phyloP scores from a whole-genome alignment of 129 eudicot genomes.

The Tagetes patula region DNA sequence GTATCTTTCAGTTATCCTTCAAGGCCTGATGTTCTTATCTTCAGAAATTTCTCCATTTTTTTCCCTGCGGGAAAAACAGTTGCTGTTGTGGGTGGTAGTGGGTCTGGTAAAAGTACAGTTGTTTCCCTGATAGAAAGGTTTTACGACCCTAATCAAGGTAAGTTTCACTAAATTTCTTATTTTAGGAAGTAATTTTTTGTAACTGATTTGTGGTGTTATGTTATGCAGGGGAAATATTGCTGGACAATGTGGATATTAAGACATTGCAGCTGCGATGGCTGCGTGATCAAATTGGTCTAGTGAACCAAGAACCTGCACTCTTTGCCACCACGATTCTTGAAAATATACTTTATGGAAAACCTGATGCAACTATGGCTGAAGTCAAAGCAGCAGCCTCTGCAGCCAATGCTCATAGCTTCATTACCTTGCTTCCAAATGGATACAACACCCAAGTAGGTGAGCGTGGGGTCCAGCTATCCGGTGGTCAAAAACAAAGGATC shows the following conservation, averaged over 20 bases:
- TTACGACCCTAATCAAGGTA: constrained; percentile 96
- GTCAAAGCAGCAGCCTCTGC: constrained; percentile 91
- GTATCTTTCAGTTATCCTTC: constrained; percentile 94
- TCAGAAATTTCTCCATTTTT: constrained; percentile 76
- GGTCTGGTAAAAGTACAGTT: constrained; percentile 97
- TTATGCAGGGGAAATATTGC: constrained; percentile 72
- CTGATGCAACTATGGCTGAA: constrained; percentile 75
- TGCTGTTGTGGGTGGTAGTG: constrained; percentile 99
- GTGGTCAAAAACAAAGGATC: constrained; percentile 96
- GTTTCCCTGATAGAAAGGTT: constrained; percentile 90
- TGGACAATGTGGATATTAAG: constrained; percentile 81
- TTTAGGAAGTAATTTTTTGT: background rate
- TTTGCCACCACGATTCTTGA: constrained; percentile 98
- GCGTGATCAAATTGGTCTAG: constrained; percentile 89
- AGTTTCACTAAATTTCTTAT: background rate
- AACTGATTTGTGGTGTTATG: background rate
- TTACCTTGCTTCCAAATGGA: constrained; percentile 85
- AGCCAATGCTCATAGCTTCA: constrained; percentile 95
- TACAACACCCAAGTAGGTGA: constrained; percentile 98
- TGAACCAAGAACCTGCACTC: constrained; percentile 98
- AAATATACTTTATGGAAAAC: constrained; percentile 87
- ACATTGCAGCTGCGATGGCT: constrained; percentile 84
- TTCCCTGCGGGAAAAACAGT: constrained; percentile 98
- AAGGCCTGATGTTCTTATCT: constrained; percentile 93
- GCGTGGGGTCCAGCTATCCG: constrained; percentile 93